Percentiles rank a stretch among this genome's conserved stretches.
Conservation (phyloP, 2,329 filamentous ascomycete genomes). For the Colletotrichum ledebouriae region DNA sequence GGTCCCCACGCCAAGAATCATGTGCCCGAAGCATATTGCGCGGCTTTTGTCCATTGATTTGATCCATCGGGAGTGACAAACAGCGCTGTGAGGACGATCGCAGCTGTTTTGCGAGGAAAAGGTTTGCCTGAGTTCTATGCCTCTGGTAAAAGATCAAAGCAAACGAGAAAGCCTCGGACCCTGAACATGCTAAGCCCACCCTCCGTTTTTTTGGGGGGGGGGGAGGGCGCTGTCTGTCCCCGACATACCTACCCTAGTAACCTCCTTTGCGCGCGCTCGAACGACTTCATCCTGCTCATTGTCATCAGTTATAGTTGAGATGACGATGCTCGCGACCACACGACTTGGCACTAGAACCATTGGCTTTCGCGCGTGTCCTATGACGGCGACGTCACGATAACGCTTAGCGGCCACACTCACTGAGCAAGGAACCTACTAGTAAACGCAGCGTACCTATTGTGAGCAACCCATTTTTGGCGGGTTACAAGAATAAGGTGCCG, state of each 20-base stretch:
- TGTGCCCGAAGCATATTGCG: conserved; percentile 32
- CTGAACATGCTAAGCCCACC: not conserved
- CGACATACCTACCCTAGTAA: not conserved
- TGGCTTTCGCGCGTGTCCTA: conserved; percentile 21
- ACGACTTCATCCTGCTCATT: too few species aligned
- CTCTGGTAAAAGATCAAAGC: too few species aligned
- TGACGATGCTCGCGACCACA: conserved; percentile 14
- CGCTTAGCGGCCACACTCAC: not conserved
- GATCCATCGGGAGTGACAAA: not conserved
- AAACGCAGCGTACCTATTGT: too few species aligned
- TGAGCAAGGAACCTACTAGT: too few species aligned
- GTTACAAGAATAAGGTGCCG: too few species aligned
- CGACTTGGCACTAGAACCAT: conserved; percentile 32
- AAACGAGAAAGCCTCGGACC: not conserved
- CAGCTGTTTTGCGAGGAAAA: too few species aligned
- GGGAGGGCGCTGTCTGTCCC: too few species aligned
- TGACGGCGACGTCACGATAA: not conserved
- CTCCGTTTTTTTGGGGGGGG: too few species aligned
- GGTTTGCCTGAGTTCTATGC: too few species aligned
- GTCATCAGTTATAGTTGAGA: conserved; percentile 13
- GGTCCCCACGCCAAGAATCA: conserved; percentile 10
- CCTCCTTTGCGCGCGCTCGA: conserved; percentile 21
- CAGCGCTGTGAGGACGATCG: too few species aligned
- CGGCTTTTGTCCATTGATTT: conserved; percentile 23
- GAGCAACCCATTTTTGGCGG: too few species aligned